Evolutionary conservation across 2,329 filamentous ascomycete species (phyloP), one percentile per base, ranked within the genome.

Genomic region (Monosporascus sp.): DNA sequence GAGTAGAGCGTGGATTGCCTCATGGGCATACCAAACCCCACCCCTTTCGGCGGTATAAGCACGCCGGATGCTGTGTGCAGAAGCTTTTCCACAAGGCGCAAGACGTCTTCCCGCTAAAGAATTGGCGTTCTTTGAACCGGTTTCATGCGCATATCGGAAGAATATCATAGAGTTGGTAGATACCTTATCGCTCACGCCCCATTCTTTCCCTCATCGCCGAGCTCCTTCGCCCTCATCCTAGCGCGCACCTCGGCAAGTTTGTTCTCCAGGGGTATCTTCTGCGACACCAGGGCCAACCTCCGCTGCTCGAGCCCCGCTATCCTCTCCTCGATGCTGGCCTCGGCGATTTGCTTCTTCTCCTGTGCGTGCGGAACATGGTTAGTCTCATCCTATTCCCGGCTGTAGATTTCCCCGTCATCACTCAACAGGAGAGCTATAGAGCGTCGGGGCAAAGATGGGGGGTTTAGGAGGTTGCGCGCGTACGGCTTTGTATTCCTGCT

Each of bases 401-500:
- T 8, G 6, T 27, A 5, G 16, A 24, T 16, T 24, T 17, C 49
- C 16, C 27, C 20, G 19, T 9, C 16, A 50, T 35, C 7, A 49
- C 43, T 45, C 14, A 22, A 19, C 27, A 35, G 17, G 35, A 26
- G n/a, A 37, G 26, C 35, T 37, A 35, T 20, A 40, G 43, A 41
- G 26, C 22, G 9, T 6, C 17, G 38, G 8, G 22, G 24, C 31
- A 20, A n/a, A 19, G n/a, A 40, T 40, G 5, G 22, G 22, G 35
- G 40, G 47, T 8, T 7, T 16, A 56, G 31, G 31, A 35, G 31
- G 31, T 14, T 4, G 31, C 31, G 31, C 31, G 31, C 63, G 40
- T 54, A 78, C 76, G 61, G 75, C 65, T 56, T 70, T 66, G 59
- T 72, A 77, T 57, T 80, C 75, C 54, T 72, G 68, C 55, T 78